Conservation (phyloP, 2,329 filamentous ascomycete genomes). For the Penicillium hordei region DNA sequence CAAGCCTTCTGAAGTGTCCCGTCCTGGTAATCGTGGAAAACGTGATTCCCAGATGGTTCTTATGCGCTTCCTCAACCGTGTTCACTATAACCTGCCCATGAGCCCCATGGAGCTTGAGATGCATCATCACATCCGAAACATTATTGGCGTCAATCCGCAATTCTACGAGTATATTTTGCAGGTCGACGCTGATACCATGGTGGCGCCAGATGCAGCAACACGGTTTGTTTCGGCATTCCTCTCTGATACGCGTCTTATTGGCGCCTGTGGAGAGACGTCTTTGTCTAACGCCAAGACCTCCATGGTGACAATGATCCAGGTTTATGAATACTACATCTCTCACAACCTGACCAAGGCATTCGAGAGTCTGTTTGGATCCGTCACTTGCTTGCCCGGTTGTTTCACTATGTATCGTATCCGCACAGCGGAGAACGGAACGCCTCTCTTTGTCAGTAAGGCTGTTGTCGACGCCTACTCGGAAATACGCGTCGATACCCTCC, state of each 20-base stretch:
- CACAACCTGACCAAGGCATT: constrained; percentile 97
- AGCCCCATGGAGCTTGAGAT: constrained; percentile 95
- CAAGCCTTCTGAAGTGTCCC: constrained; percentile 71
- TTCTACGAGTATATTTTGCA: constrained; percentile 97
- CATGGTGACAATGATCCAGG: constrained; percentile 97
- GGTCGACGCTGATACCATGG: constrained; percentile 96
- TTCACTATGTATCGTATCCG: constrained; percentile 99
- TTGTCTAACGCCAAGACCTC: constrained; percentile 91
- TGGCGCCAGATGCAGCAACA: constrained; percentile 83
- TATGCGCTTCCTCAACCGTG: constrained; percentile 98
- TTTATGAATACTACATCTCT: constrained; percentile 99
- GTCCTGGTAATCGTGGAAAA: constrained; percentile 95
- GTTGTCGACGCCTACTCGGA: constrained; percentile 84
- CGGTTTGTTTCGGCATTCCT: constrained; percentile 90
- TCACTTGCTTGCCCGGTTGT: constrained; percentile 96
- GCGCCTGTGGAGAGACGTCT: constrained; percentile 89
- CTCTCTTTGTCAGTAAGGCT: constrained; percentile 91
- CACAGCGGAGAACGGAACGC: constrained; percentile 90
- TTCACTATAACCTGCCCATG: constrained; percentile 97
- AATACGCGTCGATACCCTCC: constrained; percentile 93
- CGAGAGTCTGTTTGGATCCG: constrained; percentile 92
- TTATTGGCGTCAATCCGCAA: constrained; percentile 96
- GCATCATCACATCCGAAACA: constrained; percentile 97
- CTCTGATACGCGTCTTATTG: constrained; percentile 89
- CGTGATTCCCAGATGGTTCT: constrained; percentile 98